Base-by-base conservation (phyloP, 305 asterid genomes). In the Salvia sclarea region DNA sequence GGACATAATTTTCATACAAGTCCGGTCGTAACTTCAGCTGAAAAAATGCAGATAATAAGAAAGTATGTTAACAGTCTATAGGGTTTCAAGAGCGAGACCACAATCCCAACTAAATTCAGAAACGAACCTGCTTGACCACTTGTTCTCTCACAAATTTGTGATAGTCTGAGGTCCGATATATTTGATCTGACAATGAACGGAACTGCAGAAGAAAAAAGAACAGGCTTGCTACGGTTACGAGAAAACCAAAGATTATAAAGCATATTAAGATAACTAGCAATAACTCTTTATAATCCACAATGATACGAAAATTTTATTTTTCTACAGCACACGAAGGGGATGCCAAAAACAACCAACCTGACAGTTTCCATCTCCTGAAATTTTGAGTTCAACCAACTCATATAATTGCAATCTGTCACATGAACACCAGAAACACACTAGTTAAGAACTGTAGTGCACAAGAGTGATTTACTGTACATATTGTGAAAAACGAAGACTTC, bases 341-440 rank as follows among this genome's bases (percentile, higher is more conserved):
- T 11, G 54, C 4, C 11, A 11, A 38, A 58, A 57, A 64, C 57
- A 61, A 76, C 94, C 52, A 71, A 92, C 98, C 98, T 93, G 98
- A 72, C 98, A 93, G 75, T 91, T 93, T 58, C 98, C 97, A 74
- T 91, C 98, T 73, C 97, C 97, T 17, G 86, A 76, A 50, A 93
- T 85, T 78, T 93, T 84, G 35, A 83, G 85, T 82, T 93, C 97
- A 40, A 77, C 85, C 62, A 90, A 76, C 57, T 88, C 95, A 56
- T 92, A 93, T 69, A 88, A 73, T 81, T 88, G 85, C 83, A 90
- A 84, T 75, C 96, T 92, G 84, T 47, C 30, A 24, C 44, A 65
- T n/a, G n/a, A 5, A 50, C 40, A 70, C 28, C 9, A 28, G 33
- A 53, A 65, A 66, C 8, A 45, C 14, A 60, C 45, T 55, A 74